Percentiles rank a stretch among this genome's conserved stretches.
phyloP scores from a whole-genome alignment of 768 basidiomycete species.

The Erythrobasidium yunnanense region DNA sequence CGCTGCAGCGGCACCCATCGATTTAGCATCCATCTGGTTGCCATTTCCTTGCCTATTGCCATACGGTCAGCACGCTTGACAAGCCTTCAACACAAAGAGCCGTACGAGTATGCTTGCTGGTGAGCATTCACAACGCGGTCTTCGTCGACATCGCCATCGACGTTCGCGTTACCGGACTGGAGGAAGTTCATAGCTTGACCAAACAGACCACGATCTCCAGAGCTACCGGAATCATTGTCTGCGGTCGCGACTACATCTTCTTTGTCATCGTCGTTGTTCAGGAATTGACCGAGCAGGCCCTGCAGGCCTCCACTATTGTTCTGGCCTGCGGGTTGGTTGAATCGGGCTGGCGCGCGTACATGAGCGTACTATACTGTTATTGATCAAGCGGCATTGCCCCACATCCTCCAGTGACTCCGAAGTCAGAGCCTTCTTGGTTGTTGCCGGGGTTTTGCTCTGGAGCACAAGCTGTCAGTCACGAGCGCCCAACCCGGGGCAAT shows the following conservation, averaged over 20 bases:
- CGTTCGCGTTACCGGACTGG: conserved; percentile 45
- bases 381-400: neutral
- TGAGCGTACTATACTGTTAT: neutral
- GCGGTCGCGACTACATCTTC: neutral
- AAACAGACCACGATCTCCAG: conserved; percentile 16
- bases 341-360: neutral
- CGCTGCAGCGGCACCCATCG: conserved; percentile 68
- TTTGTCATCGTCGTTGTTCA: neutral
- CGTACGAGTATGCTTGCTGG: conserved; percentile 35
- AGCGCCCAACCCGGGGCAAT: too few species aligned
- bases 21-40: conserved; percentile 50
- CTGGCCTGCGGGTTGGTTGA: neutral
- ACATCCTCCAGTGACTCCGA: conserved; percentile 19
- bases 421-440: conserved; percentile 24
- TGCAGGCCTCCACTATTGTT: neutral
- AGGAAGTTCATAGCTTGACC: conserved; percentile 18
- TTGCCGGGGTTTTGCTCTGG: conserved; percentile 14
- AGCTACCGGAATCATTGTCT: conserved; percentile 9
- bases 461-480: neutral
- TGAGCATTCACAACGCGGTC: conserved; percentile 55
- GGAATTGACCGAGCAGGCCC: neutral
- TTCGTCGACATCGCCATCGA: conserved; percentile 57
- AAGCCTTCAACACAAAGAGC: neutral
- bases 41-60: conserved; percentile 49
- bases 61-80: conserved; percentile 44